These are phyloP conservation scores for Tricholoma bakamatsutake DNA, from an alignment of 768 basidiomycete species.

Conservation along the genomic window DNA sequence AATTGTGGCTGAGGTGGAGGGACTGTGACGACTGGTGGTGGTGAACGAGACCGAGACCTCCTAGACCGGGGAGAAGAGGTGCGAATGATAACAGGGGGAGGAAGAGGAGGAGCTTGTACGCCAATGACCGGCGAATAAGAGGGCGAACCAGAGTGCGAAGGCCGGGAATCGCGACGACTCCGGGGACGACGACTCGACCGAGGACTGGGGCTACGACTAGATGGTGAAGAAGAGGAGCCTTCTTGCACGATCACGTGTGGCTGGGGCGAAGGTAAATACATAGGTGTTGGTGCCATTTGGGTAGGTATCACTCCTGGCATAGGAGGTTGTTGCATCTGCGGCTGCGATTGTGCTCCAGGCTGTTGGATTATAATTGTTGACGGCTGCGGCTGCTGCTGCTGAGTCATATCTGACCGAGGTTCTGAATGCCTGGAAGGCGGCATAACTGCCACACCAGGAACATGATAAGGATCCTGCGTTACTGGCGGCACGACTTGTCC, in stretches of 20 bases:
- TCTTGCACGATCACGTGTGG: not conserved
- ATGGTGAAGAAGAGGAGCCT: not conserved
- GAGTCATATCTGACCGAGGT: not conserved
- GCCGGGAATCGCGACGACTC: not conserved
- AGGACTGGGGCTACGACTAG: not conserved
- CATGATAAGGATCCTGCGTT: not conserved
- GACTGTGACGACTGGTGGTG: not conserved
- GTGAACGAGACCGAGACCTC: not conserved
- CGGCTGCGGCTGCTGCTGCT: not conserved
- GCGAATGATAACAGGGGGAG: conserved; percentile 1
- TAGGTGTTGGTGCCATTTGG: not conserved
- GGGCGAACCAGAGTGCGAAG: not conserved
- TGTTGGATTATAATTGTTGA: conserved; percentile 3
- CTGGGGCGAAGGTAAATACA: not conserved
- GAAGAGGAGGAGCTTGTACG: not conserved
- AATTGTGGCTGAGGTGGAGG: not conserved
- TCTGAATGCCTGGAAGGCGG: not conserved
- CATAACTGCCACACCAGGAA: not conserved
- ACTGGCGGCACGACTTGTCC: not conserved
- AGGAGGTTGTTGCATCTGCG: not conserved
- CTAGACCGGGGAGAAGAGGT: not conserved
- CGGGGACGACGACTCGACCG: not conserved
- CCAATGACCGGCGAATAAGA: not conserved
- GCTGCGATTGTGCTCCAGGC: not conserved
- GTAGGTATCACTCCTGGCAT: not conserved